Conservation (phyloP, 2,329 filamentous ascomycete species). For the Rutstroemia sp. region DNA sequence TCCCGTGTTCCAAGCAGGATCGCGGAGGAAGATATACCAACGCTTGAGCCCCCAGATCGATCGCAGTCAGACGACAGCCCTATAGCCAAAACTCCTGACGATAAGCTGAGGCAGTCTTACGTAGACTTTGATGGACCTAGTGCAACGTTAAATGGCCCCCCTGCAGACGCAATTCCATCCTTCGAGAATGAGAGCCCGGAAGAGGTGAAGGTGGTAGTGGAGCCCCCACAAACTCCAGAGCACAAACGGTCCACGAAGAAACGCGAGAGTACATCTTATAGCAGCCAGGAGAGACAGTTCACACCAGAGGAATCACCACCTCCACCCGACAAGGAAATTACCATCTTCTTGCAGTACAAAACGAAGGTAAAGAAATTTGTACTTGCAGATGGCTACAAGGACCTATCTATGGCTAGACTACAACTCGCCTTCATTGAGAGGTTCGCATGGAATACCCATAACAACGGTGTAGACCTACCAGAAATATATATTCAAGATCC, state of each 20-base stretch:
- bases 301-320: slow-evolving; percentile 59
- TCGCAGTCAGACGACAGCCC: slow-evolving; percentile 30
- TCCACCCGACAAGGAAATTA: slow-evolving; percentile 72
- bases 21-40: slow-evolving; percentile 41
- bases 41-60: slow-evolving; percentile 31
- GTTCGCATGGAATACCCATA: slow-evolving; percentile 97
- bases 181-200: slow-evolving; percentile 13
- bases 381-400: slow-evolving; percentile 73
- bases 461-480: slow-evolving; percentile 83
- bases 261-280: neutral
- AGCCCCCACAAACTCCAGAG: slow-evolving; percentile 17
- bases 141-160: slow-evolving; percentile 52
- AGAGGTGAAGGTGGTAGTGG: slow-evolving; percentile 3
- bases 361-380: slow-evolving; percentile 96
- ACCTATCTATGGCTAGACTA: slow-evolving; percentile 77
- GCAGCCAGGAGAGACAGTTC: slow-evolving; percentile 43
- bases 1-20: slow-evolving; percentile 52
- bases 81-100: slow-evolving; percentile 49
- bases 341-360: slow-evolving; percentile 92
- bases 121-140: slow-evolving; percentile 33
- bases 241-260: slow-evolving; percentile 7
- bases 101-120: slow-evolving; percentile 38
- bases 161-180: slow-evolving; percentile 41
- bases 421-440: slow-evolving; percentile 98
- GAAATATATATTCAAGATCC: slow-evolving; percentile 98